Evolutionary conservation across 805 yeast genomes (phyloP).

Genomic region (Starmerella geochares): DNA sequence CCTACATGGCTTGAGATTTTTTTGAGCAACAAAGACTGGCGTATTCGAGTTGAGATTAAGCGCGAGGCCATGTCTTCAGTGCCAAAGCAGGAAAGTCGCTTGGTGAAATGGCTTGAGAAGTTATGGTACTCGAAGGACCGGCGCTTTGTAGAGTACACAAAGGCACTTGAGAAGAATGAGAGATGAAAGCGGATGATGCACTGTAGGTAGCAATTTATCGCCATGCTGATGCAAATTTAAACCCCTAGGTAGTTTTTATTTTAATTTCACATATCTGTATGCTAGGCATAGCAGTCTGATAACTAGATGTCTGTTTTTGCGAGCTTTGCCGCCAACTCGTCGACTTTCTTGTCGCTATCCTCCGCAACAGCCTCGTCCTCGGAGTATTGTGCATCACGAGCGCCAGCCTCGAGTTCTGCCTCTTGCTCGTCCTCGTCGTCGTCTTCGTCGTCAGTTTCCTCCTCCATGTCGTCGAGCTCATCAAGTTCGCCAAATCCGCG

Average conservation of each 20-base stretch:
- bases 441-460: slow-evolving; percentile 58
- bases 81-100: slow-evolving; percentile 21
- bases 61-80: slow-evolving; percentile 14
- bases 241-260: background rate
- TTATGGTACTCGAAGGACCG: slow-evolving; percentile 62
- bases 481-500: slow-evolving; percentile 77
- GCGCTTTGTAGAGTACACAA: background rate
- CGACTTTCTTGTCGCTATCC: slow-evolving; percentile 38
- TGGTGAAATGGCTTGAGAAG: slow-evolving; percentile 61
- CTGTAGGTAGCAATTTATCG: no score
- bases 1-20: slow-evolving; percentile 15
- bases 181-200: background rate
- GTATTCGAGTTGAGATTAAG: slow-evolving; percentile 18
- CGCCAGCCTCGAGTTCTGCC: slow-evolving; percentile 40
- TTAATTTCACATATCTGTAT: background rate
- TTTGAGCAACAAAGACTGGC: slow-evolving; percentile 18
- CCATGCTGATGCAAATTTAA: background rate
- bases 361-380: slow-evolving; percentile 36
- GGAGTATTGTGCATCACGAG: slow-evolving; percentile 36
- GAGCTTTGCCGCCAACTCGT: slow-evolving; percentile 49
- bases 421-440: slow-evolving; percentile 49
- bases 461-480: slow-evolving; percentile 92
- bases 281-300: background rate
- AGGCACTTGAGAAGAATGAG: background rate
- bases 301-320: slow-evolving; percentile 32